Evolutionary conservation across 371 early-diverging fungal genomes (phyloP).

Genomic region (Rhizopus sp.): DNA sequence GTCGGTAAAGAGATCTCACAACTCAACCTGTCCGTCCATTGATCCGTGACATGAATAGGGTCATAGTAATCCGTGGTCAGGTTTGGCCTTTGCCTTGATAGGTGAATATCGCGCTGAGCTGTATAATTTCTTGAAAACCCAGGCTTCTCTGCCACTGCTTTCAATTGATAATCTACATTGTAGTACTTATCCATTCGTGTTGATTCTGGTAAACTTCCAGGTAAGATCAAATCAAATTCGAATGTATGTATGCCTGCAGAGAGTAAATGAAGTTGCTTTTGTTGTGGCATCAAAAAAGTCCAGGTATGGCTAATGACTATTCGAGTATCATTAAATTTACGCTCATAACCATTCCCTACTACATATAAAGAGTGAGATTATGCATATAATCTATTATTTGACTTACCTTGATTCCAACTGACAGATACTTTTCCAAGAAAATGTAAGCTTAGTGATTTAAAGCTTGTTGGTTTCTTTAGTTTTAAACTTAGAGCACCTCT

Average conservation of each 20-base stretch:
- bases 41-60: slow-evolving; percentile 35
- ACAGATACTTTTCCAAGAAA: slow-evolving; percentile 29
- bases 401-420: slow-evolving; percentile 34
- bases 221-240: slow-evolving; percentile 37
- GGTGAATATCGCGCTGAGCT: slow-evolving; percentile 18
- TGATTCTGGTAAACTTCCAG: slow-evolving; percentile 37
- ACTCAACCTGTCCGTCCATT: slow-evolving; percentile 28
- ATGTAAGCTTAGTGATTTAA: slow-evolving; percentile 23
- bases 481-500: slow-evolving; percentile 29
- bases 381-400: not conserved
- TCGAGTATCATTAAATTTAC: slow-evolving; percentile 18
- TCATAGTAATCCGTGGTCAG: slow-evolving; percentile 14
- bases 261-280: slow-evolving; percentile 6
- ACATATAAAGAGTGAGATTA: slow-evolving; percentile 1
- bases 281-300: slow-evolving; percentile 28
- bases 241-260: slow-evolving; percentile 26
- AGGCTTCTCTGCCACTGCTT: slow-evolving; percentile 30
- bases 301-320: slow-evolving; percentile 31
- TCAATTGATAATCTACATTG: slow-evolving; percentile 30
- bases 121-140: slow-evolving; percentile 23
- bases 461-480: slow-evolving; percentile 19
- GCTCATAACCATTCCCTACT: slow-evolving; percentile 28
- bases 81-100: slow-evolving; percentile 24
- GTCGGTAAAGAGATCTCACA: slow-evolving; percentile 37
- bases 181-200: slow-evolving; percentile 30